A percentile compares a stretch with the other conserved stretches of the same genome.
These are phyloP conservation scores for Scleroderma citrinum DNA, from an alignment of 768 basidiomycete species.

Conservation along the genomic window DNA sequence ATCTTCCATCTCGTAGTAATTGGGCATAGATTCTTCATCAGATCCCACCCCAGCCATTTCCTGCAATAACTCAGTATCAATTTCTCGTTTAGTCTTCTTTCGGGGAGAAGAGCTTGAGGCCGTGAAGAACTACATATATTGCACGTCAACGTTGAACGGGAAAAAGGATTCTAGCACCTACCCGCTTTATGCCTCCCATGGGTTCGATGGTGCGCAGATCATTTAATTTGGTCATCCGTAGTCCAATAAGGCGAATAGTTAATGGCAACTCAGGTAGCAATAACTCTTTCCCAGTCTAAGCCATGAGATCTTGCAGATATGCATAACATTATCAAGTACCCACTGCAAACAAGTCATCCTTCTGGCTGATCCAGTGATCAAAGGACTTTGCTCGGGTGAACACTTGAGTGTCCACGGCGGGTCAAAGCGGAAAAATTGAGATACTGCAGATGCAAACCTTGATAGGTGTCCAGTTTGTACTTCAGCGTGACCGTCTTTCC, in stretches of 20 bases:
- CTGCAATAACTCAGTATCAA: slow-evolving; percentile 9
- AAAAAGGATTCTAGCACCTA: slow-evolving; percentile 28
- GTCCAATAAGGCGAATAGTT: slow-evolving; percentile 77
- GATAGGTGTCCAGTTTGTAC: slow-evolving; percentile 87
- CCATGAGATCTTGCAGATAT: slow-evolving; percentile 4
- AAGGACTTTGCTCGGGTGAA: slow-evolving; percentile 82
- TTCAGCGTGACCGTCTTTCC: slow-evolving; percentile 90
- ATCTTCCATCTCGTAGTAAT: slow-evolving; percentile 46
- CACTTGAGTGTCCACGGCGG: slow-evolving; percentile 35
- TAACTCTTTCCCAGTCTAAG: slow-evolving; percentile 73
- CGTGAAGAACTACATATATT: slow-evolving; percentile 51
- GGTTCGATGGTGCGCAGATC: slow-evolving; percentile 55
- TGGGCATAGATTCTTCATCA: slow-evolving; percentile 42
- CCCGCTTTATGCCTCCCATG: slow-evolving; percentile 64
- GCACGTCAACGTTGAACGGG: not conserved
- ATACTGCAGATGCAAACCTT: slow-evolving; percentile 41
- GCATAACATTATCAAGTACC: slow-evolving; percentile 16
- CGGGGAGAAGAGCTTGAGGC: slow-evolving; percentile 28
- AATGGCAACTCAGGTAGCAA: slow-evolving; percentile 77
- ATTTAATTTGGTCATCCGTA: slow-evolving; percentile 84
- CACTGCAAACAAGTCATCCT: slow-evolving; percentile 74
- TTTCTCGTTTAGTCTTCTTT: slow-evolving; percentile 36
- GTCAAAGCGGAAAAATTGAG: not conserved
- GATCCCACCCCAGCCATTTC: slow-evolving; percentile 9
- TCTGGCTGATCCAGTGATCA: slow-evolving; percentile 64